phyloP scores from a whole-genome alignment of 805 yeast genomes.

The Sugiyamaella marilandica region DNA sequence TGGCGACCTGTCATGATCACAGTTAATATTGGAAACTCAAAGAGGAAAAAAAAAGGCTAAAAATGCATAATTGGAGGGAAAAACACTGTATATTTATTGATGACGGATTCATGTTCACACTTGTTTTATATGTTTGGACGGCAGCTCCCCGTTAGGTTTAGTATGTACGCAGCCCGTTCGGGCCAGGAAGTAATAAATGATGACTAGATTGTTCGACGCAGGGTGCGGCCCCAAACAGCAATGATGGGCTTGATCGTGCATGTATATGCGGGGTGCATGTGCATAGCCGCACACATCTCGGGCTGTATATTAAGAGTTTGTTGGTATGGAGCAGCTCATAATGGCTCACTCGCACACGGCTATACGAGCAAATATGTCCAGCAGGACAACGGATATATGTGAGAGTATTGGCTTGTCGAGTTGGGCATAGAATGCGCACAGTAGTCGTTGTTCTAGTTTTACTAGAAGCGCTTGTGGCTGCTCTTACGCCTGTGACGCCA shows the following conservation, averaged over 20 bases:
- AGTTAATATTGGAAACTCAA: background rate
- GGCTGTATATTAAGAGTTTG: background rate
- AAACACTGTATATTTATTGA: background rate
- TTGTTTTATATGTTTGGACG: background rate
- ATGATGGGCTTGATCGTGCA: background rate
- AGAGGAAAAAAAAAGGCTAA: background rate
- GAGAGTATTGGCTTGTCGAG: too few relatives aligned
- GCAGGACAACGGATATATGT: background rate
- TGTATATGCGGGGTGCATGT: background rate
- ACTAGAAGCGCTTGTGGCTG: background rate
- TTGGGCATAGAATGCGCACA: too few relatives aligned
- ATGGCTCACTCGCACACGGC: background rate
- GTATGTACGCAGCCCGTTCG: background rate
- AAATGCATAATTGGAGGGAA: slow-evolving; percentile 12
- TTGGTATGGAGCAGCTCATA: background rate
- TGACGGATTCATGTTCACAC: background rate
- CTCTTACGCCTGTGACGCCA: background rate
- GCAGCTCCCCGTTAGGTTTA: background rate
- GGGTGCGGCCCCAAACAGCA: background rate
- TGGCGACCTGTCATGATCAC: background rate
- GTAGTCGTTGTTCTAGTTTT: background rate
- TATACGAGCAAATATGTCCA: background rate
- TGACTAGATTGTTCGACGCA: background rate
- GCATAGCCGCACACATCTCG: background rate
- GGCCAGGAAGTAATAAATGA: background rate